Conservation (phyloP, 805 yeast genomes). For the Candida vaughaniae region DNA sequence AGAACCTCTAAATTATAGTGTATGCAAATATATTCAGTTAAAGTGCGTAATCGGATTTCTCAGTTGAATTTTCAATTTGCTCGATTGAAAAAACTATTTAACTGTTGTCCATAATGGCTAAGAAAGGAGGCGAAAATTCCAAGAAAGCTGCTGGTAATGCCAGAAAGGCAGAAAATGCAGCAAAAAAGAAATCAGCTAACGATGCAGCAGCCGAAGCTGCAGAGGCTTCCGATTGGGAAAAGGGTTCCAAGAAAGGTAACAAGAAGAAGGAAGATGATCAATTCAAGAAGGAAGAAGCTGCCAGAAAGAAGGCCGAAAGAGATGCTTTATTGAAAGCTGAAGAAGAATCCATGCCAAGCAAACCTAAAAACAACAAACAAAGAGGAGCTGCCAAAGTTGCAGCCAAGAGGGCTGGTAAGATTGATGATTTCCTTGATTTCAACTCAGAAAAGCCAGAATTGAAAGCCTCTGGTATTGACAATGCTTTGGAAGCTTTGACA, state of each 20-base stretch:
- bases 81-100: too few relatives aligned
- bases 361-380: slow-evolving; percentile 51
- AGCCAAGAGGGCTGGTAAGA: slow-evolving; percentile 55
- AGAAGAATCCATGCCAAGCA: slow-evolving; percentile 61
- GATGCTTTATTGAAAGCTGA: slow-evolving; percentile 65
- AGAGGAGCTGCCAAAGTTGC: slow-evolving; percentile 72
- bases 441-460: slow-evolving; percentile 51
- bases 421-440: slow-evolving; percentile 65
- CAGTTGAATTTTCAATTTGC: neutral
- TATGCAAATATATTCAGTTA: neutral
- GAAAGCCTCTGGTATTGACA: slow-evolving; percentile 73
- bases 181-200: slow-evolving; percentile 54
- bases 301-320: slow-evolving; percentile 78
- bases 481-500: slow-evolving; percentile 74
- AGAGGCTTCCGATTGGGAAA: slow-evolving; percentile 67
- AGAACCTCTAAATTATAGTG: slow-evolving; percentile 8
- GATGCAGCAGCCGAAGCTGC: slow-evolving; percentile 45
- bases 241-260: slow-evolving; percentile 67
- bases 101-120: slow-evolving; percentile 54
- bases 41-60: slow-evolving; percentile 1
- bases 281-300: slow-evolving; percentile 72
- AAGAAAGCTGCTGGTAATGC: slow-evolving; percentile 66
- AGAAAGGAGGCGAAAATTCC: slow-evolving; percentile 47
- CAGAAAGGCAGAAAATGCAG: slow-evolving; percentile 63
- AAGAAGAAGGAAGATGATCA: slow-evolving; percentile 69